These are phyloP conservation scores for Candida krabiensis DNA, from an alignment of 805 yeast genomes.

Conservation along the genomic window DNA sequence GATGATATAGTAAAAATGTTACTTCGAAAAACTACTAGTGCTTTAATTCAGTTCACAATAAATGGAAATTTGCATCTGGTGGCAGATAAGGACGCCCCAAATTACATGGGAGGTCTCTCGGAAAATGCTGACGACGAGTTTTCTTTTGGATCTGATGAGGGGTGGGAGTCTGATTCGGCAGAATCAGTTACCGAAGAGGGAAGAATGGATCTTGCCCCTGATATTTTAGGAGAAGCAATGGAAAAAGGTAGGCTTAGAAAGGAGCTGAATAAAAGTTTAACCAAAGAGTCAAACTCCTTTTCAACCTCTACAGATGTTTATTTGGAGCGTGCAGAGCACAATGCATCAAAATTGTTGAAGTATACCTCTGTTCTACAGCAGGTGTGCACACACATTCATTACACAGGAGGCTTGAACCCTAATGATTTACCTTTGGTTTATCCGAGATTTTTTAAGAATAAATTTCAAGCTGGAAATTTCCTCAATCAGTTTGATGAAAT, in stretches of 20 bases:
- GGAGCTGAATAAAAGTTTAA: background rate
- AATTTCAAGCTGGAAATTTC: slow-evolving; percentile 80
- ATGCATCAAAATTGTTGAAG: slow-evolving; percentile 21
- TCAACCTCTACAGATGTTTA: slow-evolving; percentile 16
- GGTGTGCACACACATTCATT: slow-evolving; percentile 16
- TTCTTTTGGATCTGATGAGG: slow-evolving; percentile 7
- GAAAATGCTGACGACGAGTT: slow-evolving; percentile 16
- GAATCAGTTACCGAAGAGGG: background rate
- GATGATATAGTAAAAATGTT: slow-evolving; percentile 48
- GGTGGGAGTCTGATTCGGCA: background rate
- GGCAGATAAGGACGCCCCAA: slow-evolving; percentile 25
- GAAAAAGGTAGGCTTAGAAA: slow-evolving; percentile 3
- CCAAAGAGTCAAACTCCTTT: slow-evolving; percentile 6
- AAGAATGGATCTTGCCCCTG: background rate
- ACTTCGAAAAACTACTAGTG: slow-evolving; percentile 50
- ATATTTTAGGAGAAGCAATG: background rate
- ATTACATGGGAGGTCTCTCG: slow-evolving; percentile 23
- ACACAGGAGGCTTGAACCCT: slow-evolving; percentile 15
- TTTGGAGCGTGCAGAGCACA: slow-evolving; percentile 23
- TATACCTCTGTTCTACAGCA: slow-evolving; percentile 18
- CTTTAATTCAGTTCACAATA: slow-evolving; percentile 62
- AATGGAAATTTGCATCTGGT: slow-evolving; percentile 63
- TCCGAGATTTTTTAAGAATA: slow-evolving; percentile 66
- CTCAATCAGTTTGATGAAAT: slow-evolving; percentile 58
- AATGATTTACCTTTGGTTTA: slow-evolving; percentile 57